Evolutionary conservation across 129 eudicot genomes (phyloP), one percentile per base, ranked within the genome.

Genomic region (Artemisia argyi): DNA sequence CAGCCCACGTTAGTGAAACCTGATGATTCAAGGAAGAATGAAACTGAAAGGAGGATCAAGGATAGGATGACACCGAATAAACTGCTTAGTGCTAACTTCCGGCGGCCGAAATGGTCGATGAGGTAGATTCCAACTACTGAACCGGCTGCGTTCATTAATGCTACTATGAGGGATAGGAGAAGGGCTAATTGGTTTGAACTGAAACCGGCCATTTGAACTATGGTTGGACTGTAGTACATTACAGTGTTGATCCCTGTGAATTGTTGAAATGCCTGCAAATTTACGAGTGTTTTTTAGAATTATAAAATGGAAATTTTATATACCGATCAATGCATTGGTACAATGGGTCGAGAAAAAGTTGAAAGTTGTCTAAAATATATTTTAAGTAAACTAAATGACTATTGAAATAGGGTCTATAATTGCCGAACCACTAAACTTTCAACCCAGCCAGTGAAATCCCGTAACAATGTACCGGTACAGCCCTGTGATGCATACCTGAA

Each of bases 151-250:
- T 90, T 95, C 89, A 91, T 84, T 61, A 80, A 71, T 2, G 99
- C 99, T 1, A 95, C 86, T 0, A 88, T 59, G 17, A 95, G 87
- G 58, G 99, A 95, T 11, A 95, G 63, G 54, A 95, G 84, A 68
- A 95, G 94, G 47, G 99, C 99, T 61, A 91, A 49, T 69, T 86
- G 97, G 68, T 95, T 95, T 52, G 99, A 88, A 0, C 62, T 53
- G 79, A 95, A 95, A 55, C 96, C 96, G 1, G 96, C 96, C 60
- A 86, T 78, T 50, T 89, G 96, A 35, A 89, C 88, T 28, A 86
- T 89, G 61, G 96, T 89, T 58, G 96, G 96, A 47, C 96, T 88
- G 78, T 88, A 88, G 53, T 89, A 89, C 96, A 89, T 89, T 56
- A 89, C 89, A 0, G 96, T 89, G 85, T 89, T 89, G 22, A 89